These are phyloP conservation scores for Cutaneotrichosporon sp. DNA, from an alignment of 1,284 basidiomycete species.

Conservation along the genomic window DNA sequence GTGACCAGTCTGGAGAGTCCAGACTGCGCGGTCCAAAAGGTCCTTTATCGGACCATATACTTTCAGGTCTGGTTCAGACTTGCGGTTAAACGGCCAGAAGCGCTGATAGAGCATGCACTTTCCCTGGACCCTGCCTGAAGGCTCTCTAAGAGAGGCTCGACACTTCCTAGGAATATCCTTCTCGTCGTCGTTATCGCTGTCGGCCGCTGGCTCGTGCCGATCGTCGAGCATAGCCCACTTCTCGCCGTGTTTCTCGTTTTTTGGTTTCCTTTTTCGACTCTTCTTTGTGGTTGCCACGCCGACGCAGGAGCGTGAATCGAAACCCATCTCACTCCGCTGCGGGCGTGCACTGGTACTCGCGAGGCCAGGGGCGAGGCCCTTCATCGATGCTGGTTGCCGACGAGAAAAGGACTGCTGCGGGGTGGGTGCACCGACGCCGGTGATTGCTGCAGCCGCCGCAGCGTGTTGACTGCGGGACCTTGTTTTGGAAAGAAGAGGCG, in stretches of 20 bases:
- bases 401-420: neutral
- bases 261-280: no score
- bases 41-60: neutral
- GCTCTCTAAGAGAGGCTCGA: no score
- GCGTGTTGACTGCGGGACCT: no score
- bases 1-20: neutral
- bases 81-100: constrained; percentile 1
- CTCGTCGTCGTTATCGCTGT: neutral
- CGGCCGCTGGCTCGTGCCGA: neutral
- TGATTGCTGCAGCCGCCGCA: no score
- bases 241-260: neutral
- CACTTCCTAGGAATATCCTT: neutral
- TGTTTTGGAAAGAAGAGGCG: neutral
- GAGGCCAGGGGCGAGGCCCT: neutral
- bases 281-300: no score
- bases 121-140: no score
- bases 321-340: no score
- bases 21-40: neutral
- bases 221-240: neutral
- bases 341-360: neutral
- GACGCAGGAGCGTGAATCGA: no score
- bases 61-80: neutral
- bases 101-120: no score
- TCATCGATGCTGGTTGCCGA: neutral
- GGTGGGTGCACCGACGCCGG: neutral